Percentiles rank a stretch among this genome's conserved stretches.
These are phyloP conservation scores for Sporopachydermia lactativora DNA, from an alignment of 805 yeast species.

Conservation along the genomic window DNA sequence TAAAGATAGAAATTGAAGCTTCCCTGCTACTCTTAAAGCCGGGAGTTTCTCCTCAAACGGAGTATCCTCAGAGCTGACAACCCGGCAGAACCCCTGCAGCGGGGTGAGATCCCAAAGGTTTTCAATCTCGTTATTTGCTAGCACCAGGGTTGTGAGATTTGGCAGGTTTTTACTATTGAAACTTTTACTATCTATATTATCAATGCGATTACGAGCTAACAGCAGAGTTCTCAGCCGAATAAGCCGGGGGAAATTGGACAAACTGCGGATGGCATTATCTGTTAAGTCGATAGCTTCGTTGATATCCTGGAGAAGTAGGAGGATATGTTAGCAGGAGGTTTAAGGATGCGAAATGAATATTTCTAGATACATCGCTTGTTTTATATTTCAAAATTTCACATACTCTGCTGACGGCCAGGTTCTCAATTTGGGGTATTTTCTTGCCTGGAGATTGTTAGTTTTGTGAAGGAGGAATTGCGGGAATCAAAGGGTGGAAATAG, in stretches of 20 bases:
- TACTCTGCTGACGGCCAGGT: conserved; percentile 23
- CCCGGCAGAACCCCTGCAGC: conserved; percentile 25
- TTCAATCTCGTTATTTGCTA: conserved; percentile 36
- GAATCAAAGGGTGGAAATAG: not conserved
- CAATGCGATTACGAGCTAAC: conserved; percentile 48
- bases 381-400: too few species aligned
- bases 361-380: too few species aligned
- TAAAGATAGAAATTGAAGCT: not conserved
- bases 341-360: too few species aligned
- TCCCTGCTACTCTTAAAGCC: conserved; percentile 9
- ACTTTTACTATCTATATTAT: conserved; percentile 23
- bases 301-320: conserved; percentile 17
- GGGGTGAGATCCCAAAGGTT: conserved; percentile 29
- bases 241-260: conserved; percentile 36
- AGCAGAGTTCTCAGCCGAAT: conserved; percentile 36
- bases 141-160: conserved; percentile 34
- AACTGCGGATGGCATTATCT: conserved; percentile 49
- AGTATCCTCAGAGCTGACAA: not conserved
- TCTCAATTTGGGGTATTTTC: conserved; percentile 29
- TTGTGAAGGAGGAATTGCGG: not conserved
- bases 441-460: conserved; percentile 8
- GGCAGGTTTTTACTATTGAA: conserved; percentile 22
- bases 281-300: conserved; percentile 57
- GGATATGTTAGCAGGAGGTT: too few species aligned
- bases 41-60: conserved; percentile 5